These are phyloP conservation scores for Tricholoma saponaceum DNA, from an alignment of 768 basidiomycete genomes.

Conservation along the genomic window DNA sequence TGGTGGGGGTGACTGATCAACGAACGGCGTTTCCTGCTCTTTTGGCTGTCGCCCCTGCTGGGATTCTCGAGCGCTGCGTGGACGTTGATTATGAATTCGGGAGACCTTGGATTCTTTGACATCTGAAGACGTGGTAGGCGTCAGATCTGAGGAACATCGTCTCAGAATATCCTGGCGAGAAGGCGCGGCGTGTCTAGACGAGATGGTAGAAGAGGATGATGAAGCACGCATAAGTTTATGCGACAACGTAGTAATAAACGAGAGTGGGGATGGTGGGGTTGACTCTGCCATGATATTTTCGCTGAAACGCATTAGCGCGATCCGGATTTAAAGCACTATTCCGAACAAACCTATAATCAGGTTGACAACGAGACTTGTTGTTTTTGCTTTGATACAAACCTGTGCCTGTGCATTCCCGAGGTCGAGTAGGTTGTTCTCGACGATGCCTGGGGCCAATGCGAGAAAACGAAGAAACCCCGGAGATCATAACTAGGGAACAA, in stretches of 20 bases:
- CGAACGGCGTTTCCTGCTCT: constrained; percentile 2
- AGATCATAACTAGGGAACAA: not conserved
- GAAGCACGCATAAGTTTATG: not conserved
- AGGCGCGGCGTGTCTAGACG: not conserved
- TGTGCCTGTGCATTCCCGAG: not conserved
- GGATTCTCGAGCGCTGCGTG: not conserved
- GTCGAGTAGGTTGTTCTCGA: not conserved
- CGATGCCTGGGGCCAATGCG: not conserved
- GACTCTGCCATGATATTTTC: not conserved
- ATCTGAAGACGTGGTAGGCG: not conserved
- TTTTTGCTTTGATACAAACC: not conserved
- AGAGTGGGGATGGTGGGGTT: not conserved
- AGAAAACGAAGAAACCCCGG: not conserved
- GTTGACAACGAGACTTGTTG: constrained; percentile 4
- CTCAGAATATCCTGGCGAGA: not conserved
- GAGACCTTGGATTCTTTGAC: not conserved
- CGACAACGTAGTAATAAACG: not conserved
- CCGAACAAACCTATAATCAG: constrained; percentile 2
- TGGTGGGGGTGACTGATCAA: constrained; percentile 8
- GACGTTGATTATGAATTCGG: constrained; percentile 10
- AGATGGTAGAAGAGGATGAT: not conserved
- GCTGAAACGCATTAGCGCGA: not conserved
- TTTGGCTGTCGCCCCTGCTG: not conserved
- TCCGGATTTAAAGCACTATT: not conserved
- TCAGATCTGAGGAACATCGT: not conserved